Evolutionary conservation across 345 rosid species (phyloP).

Genomic region (Erodium maritimum): DNA sequence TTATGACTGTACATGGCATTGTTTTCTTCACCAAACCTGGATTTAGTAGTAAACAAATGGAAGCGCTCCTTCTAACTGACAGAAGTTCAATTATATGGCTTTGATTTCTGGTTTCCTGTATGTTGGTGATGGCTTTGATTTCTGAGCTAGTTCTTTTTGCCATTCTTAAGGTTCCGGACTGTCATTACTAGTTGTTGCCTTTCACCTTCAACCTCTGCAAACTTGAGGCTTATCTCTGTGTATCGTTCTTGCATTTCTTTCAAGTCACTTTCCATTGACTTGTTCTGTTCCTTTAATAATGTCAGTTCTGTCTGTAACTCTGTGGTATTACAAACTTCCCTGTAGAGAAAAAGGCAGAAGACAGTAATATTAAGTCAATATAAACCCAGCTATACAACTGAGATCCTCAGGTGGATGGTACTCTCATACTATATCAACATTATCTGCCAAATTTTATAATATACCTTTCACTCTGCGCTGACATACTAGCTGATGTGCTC

Average conservation of each 20-base stretch:
- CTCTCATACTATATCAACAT: too few relatives aligned
- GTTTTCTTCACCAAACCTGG: not conserved
- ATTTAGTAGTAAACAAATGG: not conserved
- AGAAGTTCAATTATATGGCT: not conserved
- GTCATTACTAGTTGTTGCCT: conserved; percentile 87
- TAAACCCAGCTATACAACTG: too few relatives aligned
- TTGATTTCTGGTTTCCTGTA: too few relatives aligned
- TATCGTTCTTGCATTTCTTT: conserved; percentile 91
- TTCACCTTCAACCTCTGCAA: conserved; percentile 94
- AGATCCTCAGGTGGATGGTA: too few relatives aligned
- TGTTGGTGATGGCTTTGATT: too few relatives aligned
- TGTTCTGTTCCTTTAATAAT: conserved; percentile 48
- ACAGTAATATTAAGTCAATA: too few relatives aligned
- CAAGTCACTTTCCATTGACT: conserved; percentile 65
- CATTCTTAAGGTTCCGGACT: conserved; percentile 60
- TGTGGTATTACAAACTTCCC: conserved; percentile 17
- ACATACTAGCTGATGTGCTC: too few relatives aligned
- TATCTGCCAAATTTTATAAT: too few relatives aligned
- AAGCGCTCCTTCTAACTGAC: not conserved
- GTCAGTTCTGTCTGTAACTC: conserved; percentile 37
- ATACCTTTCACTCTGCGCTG: too few relatives aligned
- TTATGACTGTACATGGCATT: not conserved
- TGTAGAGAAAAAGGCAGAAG: too few relatives aligned
- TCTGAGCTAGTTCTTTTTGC: conserved; percentile 39
- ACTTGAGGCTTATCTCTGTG: conserved; percentile 78